Evolutionary conservation across 2,329 filamentous ascomycete genomes (phyloP), one percentile per base, ranked within the genome.

Genomic region (Metarhizium anisopliae): DNA sequence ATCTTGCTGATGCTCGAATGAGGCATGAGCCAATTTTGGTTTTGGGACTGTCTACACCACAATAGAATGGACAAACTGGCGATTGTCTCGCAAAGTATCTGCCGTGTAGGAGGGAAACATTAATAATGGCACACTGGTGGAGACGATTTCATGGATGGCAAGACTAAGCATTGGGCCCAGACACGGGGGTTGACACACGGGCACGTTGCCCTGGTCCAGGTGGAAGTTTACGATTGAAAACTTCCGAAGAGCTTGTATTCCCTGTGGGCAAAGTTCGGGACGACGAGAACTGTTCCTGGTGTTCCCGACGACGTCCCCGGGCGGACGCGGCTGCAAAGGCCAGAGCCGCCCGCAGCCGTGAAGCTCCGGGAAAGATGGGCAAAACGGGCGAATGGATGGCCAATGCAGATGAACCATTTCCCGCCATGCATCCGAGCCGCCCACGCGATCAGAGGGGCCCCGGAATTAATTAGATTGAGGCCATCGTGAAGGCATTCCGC

Each of bases 311-410:
- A 18, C 36, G 49, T n/a, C 47, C 32, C 57, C 35, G 43, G 32
- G 25, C 38, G 53, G 53, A 55, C 38, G 57, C 55, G 55, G 53
- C 40, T 55, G 47, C 42, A 53, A 47, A 54, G 51, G 58, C 13
- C 25, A 25, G 25, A 25, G 25, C 25, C 25, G 25, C 25, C 25
- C 25, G 25, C 25, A 25, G 54, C 58, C 56, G 51, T 57, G 40
- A 57, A 58, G 58, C 55, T 52, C 56, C 54, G 58, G 3, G 54
- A 38, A 56, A 51, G 43, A n/a, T 47, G 35, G 52, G 18, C 50
- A 52, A 52, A 35, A 49, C 49, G 6, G 13, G 40, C 40, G 18
- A 56, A 45, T 16, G 13, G 18, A 40, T 16, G 52, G 51, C 45
- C 38, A 47, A 30, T 40, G 6, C 35, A 51, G 49, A 20, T 11